Percentiles rank a stretch among this genome's conserved stretches.
phyloP scores from a whole-genome alignment of 495 filamentous ascomycete genomes.

The Penicillium cosmopolitanum region DNA sequence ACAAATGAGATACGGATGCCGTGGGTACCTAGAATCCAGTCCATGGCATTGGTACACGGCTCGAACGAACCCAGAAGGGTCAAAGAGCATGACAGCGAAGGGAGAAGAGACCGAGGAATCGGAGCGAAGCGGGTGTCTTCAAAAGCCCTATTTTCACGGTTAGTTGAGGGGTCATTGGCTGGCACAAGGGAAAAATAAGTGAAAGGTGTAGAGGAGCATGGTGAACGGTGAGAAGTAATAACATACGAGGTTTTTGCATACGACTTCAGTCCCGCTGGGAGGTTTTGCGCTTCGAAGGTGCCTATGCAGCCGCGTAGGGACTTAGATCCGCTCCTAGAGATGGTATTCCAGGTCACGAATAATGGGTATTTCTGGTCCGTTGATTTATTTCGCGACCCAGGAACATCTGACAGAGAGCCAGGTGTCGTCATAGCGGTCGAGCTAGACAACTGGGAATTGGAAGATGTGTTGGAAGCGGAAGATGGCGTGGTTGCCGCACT shows the following conservation, averaged over 20 bases:
- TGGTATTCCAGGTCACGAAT: conserved; percentile 94
- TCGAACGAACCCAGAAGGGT: conserved; percentile 81
- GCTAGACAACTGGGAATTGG: conserved; percentile 40
- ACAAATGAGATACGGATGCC: conserved; percentile 79
- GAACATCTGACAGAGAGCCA: conserved; percentile 38
- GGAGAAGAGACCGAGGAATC: conserved; percentile 67
- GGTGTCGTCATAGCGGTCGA: conserved; percentile 52
- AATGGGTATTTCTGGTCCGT: conserved; percentile 59
- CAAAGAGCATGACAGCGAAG: conserved; percentile 67
- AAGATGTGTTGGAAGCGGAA: conserved; percentile 47
- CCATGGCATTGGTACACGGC: conserved; percentile 68
- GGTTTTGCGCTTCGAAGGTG: conserved; percentile 82
- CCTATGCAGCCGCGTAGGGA: conserved; percentile 93
- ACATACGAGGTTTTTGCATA: conserved; percentile 86
- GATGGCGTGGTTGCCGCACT: conserved; percentile 52
- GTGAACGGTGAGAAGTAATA: not conserved
- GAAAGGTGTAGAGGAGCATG: not conserved
- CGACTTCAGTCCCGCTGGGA: conserved; percentile 70
- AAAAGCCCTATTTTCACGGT: conserved; percentile 62
- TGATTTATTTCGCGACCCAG: conserved; percentile 24
- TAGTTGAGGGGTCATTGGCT: not conserved
- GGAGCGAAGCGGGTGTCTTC: conserved; percentile 85
- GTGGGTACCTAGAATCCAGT: conserved; percentile 86
- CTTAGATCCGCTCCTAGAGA: conserved; percentile 62
- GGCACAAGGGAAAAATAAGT: not conserved